Percentiles rank a stretch among this genome's conserved stretches.
phyloP scores from a whole-genome alignment of 75 land plant genomes.

The Larix kaempferi region DNA sequence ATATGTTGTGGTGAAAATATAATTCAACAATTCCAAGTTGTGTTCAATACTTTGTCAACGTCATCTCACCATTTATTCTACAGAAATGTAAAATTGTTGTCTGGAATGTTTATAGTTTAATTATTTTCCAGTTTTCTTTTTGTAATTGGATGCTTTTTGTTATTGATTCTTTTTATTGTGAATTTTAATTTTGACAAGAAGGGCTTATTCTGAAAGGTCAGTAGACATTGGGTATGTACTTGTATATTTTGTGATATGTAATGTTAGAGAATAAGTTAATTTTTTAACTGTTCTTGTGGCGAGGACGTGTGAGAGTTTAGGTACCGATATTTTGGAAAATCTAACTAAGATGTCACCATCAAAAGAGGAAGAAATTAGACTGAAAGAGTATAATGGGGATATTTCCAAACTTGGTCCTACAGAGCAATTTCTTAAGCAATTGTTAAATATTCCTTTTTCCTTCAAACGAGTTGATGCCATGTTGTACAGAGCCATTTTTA shows the following conservation, averaged over 20 bases:
- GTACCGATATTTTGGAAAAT: conserved; percentile 65
- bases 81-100: neutral
- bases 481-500: conserved; percentile 69
- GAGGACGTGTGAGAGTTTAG: conserved; percentile 52
- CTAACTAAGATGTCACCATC: conserved; percentile 73
- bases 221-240: neutral
- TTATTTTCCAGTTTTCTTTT: neutral
- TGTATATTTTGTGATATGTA: neutral
- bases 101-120: neutral
- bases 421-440: conserved; percentile 68
- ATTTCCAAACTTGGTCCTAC: conserved; percentile 62
- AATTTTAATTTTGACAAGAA: neutral
- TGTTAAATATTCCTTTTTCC: conserved; percentile 82
- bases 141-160: too few species aligned
- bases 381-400: conserved; percentile 54
- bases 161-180: neutral
- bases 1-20: neutral
- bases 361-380: conserved; percentile 67
- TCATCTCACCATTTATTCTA: neutral
- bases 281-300: neutral
- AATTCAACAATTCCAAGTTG: neutral
- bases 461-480: conserved; percentile 77
- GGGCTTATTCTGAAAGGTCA: neutral
- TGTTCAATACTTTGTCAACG: neutral
- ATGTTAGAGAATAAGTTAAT: neutral